Evolutionary conservation across 768 basidiomycete genomes (phyloP).

Genomic region (Flagelloscypha sp.): DNA sequence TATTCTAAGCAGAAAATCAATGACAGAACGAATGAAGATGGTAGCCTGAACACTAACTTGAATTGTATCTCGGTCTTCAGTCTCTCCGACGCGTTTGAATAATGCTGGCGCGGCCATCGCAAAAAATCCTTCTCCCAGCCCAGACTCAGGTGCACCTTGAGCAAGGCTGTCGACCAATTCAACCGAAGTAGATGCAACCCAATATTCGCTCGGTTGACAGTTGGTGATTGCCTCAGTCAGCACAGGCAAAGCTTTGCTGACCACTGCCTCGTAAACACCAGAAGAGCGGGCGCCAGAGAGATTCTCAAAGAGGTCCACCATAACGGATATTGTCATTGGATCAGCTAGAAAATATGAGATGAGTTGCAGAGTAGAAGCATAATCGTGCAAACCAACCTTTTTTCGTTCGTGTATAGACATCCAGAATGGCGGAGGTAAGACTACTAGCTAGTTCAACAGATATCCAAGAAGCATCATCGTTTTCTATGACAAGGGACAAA

Average conservation of each 20-base stretch:
- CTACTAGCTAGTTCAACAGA: conserved; percentile 56
- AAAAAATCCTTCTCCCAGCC: conserved; percentile 78
- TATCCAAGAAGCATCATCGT: conserved; percentile 68
- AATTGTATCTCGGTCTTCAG: conserved; percentile 82
- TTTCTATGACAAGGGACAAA: conserved; percentile 67
- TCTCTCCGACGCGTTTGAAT: conserved; percentile 55
- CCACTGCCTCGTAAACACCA: conserved; percentile 63
- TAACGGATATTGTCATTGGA: conserved; percentile 80
- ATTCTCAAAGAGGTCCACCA: conserved; percentile 70
- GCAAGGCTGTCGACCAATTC: conserved; percentile 72
- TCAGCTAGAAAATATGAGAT: conserved; percentile 36
- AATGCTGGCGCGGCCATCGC: conserved; percentile 63
- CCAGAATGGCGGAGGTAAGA: conserved; percentile 58
- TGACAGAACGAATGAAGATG: conserved; percentile 1
- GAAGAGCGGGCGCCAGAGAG: conserved; percentile 54
- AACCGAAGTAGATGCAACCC: conserved; percentile 73
- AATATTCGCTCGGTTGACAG: conserved; percentile 55
- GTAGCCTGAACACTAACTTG: conserved; percentile 39
- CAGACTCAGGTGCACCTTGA: conserved; percentile 50
- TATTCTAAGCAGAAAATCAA: conserved; percentile 46
- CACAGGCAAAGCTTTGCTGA: conserved; percentile 64
- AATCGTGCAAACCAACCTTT: conserved; percentile 45
- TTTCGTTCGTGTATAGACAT: conserved; percentile 82
- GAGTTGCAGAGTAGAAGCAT: not conserved
- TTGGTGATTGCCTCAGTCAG: conserved; percentile 58